Conservation (phyloP, 2,329 filamentous ascomycete species). For the Colletotrichum endophyticum region DNA sequence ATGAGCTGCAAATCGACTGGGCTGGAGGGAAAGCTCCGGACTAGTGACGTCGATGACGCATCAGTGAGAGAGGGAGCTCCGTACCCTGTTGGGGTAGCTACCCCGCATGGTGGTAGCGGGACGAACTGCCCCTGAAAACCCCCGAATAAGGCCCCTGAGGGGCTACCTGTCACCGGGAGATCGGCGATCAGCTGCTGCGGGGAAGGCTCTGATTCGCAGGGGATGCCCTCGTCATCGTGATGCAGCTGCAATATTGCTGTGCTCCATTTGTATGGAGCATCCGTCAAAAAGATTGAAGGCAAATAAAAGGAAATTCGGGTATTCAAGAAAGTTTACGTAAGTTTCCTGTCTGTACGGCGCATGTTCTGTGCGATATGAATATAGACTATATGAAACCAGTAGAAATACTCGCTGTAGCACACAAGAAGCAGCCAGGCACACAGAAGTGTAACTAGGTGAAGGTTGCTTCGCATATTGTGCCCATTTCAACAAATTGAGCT, state of each 20-base stretch:
- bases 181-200: constrained; percentile 3
- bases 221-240: constrained; percentile 8
- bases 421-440: too few relatives aligned
- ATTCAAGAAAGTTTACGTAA: background rate
- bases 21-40: constrained; percentile 13
- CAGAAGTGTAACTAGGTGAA: too few relatives aligned
- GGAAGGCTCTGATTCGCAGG: background rate
- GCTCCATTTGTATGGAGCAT: background rate
- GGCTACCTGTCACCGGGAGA: constrained; percentile 4
- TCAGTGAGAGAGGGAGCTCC: background rate
- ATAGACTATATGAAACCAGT: too few relatives aligned
- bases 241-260: background rate
- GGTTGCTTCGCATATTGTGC: too few relatives aligned
- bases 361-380: too few relatives aligned
- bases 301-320: background rate
- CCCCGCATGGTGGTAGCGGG: background rate
- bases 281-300: background rate
- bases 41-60: constrained; percentile 15
- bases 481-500: background rate
- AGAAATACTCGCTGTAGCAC: too few relatives aligned
- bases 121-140: background rate
- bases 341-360: background rate
- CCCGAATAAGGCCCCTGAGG: background rate
- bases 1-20: background rate
- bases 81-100: background rate